Base-by-base conservation (phyloP, 768 basidiomycete species). In the Lanmaoa rubissima region DNA sequence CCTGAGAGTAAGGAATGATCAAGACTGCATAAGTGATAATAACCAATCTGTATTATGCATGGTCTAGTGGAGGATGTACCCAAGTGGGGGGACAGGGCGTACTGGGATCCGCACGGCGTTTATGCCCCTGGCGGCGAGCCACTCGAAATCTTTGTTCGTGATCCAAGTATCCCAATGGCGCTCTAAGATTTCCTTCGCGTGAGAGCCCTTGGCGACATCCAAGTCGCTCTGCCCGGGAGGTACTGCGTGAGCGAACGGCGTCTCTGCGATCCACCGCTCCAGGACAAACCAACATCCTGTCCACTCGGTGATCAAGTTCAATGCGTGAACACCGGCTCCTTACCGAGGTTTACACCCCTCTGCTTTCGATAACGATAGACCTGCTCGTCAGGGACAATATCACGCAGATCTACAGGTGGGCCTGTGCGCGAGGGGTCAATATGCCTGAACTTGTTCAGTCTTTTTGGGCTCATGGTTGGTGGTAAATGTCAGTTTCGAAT, bases 301-400 rank as follows among this genome's bases (percentile, higher is more conserved):
- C 21, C 9, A 28, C 53, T 51, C 13, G 40, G 49, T 64, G 58
- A 61, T 60, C 55, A 43, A 34, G 45, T 40, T 48, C 45, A 35
- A 42, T 14, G 28, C 9, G 38, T 54, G 58, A 34, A 48, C 56
- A 31, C 40, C 32, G 19, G 24, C 50, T 31, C 54, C 58, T 68
- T 67, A 86, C 90, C 90, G 11, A 93, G 80, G 69, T 93, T 93
- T 6, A 92, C 85, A n/a, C 90, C 90, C 51, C 84, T 79, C 63
- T 90, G 89, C 64, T 84, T 87, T 60, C 90, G 79, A 72, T 83
- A 87, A 38, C 82, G 77, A 63, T 82, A 79, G 45, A 82, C 34
- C 24, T 66, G 61, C 11, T 61, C 62, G n/a, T 60, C 54, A 13
- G 38, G 19, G 36, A n/a, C 21, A 9, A 10, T 12, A 21, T 48